Evolutionary conservation across 2,329 filamentous ascomycete genomes (phyloP).

Genomic region (Calonectria hongkongensis): DNA sequence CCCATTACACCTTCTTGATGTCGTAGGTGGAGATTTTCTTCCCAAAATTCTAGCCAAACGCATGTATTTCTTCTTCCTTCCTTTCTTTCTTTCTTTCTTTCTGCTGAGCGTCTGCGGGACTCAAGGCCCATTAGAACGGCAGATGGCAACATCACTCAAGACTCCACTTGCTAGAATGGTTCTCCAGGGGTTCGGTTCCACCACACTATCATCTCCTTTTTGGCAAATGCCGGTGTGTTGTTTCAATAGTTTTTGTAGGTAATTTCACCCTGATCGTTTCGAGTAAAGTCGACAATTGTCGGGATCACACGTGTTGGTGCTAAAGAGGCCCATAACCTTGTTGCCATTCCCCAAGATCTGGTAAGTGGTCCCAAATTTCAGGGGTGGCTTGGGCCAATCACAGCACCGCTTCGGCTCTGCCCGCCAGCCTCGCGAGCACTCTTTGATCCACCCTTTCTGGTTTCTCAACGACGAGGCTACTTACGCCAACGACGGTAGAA

Average conservation of each 20-base stretch:
- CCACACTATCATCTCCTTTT: background rate
- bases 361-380: constrained; percentile 51
- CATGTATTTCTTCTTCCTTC: too few relatives aligned
- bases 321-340: constrained; percentile 30
- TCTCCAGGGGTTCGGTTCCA: background rate
- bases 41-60: background rate
- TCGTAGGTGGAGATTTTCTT: background rate
- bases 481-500: background rate
- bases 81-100: background rate
- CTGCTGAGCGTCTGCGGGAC: too few relatives aligned
- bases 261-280: constrained; percentile 5
- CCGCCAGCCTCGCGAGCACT: constrained; percentile 27
- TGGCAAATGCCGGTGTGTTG: background rate
- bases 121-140: background rate
- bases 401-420: constrained; percentile 14
- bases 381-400: constrained; percentile 52
- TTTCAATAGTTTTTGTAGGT: background rate
- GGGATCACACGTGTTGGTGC: constrained; percentile 9
- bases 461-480: constrained; percentile 42
- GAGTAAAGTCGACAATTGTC: constrained; percentile 10
- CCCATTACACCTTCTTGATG: background rate
- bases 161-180: too few relatives aligned
- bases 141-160: background rate
- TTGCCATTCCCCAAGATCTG: constrained; percentile 48
- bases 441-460: background rate